Evolutionary conservation across 345 rosid species (phyloP).

Genomic region (Stellera chamaejasme): DNA sequence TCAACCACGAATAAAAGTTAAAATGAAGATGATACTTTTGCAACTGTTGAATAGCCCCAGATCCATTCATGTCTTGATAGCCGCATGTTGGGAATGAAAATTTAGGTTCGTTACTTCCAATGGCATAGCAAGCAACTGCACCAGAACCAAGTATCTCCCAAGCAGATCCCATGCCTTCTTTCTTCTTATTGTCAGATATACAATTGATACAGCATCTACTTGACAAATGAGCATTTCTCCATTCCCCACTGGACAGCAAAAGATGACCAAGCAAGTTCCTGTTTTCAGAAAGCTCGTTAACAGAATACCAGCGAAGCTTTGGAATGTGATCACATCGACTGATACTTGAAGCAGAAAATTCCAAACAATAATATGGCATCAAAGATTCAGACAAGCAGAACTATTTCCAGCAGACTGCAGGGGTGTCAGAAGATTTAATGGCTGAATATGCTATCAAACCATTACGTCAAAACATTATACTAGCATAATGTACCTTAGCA

Average conservation of each 20-base stretch:
- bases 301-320: conserved; percentile 13
- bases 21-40: conserved; percentile 47
- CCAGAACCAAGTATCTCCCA: conserved; percentile 76
- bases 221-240: conserved; percentile 43
- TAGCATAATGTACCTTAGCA: conserved; percentile 52
- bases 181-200: conserved; percentile 25
- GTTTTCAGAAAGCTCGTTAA: conserved; percentile 21
- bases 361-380: neutral
- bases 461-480: neutral
- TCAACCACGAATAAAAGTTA: neutral
- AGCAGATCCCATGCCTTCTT: conserved; percentile 54
- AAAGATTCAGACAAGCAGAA: neutral
- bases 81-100: conserved; percentile 80
- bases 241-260: conserved; percentile 55
- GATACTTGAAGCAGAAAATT: conserved; percentile 6
- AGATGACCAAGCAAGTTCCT: conserved; percentile 89
- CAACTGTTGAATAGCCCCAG: conserved; percentile 48
- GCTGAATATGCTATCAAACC: neutral
- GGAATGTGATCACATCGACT: neutral
- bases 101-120: conserved; percentile 57
- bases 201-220: conserved; percentile 54
- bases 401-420: neutral
- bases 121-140: conserved; percentile 75
- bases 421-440: no score
- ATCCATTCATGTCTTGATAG: conserved; percentile 45